phyloP scores from a whole-genome alignment of 331 rosid species.

The Spiraea crenata region DNA sequence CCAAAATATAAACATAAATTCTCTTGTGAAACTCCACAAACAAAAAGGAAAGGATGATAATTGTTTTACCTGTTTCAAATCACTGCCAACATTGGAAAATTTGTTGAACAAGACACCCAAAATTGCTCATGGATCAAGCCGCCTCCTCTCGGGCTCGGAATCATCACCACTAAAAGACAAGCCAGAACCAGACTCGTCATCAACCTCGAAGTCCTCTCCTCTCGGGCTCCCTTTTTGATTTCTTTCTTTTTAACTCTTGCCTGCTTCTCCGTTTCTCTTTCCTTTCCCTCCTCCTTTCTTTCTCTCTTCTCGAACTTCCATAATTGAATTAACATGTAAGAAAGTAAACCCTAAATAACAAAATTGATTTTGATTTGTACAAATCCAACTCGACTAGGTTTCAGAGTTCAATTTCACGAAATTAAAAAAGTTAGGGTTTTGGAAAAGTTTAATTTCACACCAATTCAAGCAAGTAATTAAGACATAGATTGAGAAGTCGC shows the following conservation, averaged over 20 bases:
- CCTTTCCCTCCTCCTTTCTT: conserved; percentile 46
- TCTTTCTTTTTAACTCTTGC: conserved; percentile 38
- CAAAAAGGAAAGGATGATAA: background rate
- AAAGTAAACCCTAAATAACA: too few relatives aligned
- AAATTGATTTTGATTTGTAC: too few relatives aligned
- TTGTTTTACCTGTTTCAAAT: conserved; percentile 57
- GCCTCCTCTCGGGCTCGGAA: conserved; percentile 29
- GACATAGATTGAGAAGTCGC: too few relatives aligned
- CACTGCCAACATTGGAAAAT: conserved; percentile 69
- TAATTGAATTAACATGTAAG: too few relatives aligned
- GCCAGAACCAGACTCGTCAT: conserved; percentile 25
- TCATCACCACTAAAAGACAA: conserved; percentile 33
- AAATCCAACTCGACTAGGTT: too few relatives aligned
- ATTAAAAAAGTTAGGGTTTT: too few relatives aligned
- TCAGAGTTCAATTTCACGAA: too few relatives aligned
- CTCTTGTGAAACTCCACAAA: background rate
- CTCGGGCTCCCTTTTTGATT: conserved; percentile 29
- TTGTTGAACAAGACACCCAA: conserved; percentile 50
- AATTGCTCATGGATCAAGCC: conserved; percentile 43
- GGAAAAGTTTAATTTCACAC: too few relatives aligned
- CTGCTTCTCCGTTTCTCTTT: conserved; percentile 36
- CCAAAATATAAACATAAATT: too few relatives aligned
- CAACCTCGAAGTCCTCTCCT: conserved; percentile 38
- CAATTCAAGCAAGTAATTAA: too few relatives aligned
- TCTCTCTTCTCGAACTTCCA: conserved; percentile 46